These are phyloP conservation scores for Colletotrichum noveboracense DNA, from an alignment of 2,329 filamentous ascomycete species.

Conservation along the genomic window DNA sequence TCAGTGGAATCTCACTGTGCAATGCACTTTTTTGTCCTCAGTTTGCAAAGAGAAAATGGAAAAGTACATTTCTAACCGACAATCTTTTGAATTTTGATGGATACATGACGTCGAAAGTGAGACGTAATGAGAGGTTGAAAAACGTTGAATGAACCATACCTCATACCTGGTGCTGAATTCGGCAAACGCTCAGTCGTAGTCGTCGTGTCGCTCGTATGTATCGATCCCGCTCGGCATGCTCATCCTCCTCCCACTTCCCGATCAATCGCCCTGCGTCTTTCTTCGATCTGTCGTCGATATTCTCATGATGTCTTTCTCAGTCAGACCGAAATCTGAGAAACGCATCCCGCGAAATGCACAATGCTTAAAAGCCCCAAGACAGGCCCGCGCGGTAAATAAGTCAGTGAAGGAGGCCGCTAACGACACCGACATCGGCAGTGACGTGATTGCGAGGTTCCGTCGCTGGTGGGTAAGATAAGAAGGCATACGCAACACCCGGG, in stretches of 20 bases:
- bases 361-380: not conserved
- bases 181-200: not conserved
- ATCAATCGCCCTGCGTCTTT: not conserved
- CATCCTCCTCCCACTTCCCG: not conserved
- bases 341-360: not conserved
- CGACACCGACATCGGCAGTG: conserved; percentile 21
- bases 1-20: not conserved
- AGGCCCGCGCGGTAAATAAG: not conserved
- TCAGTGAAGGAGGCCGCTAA: not conserved
- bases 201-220: not conserved
- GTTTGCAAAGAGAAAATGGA: not conserved
- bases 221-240: not conserved
- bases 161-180: not conserved
- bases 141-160: not conserved
- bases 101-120: not conserved
- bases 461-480: conserved; percentile 14
- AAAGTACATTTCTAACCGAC: not conserved
- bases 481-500: conserved; percentile 9
- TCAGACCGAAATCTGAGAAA: not conserved
- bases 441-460: conserved; percentile 19
- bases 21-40: not conserved
- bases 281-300: not conserved
- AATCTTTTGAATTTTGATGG: not conserved
- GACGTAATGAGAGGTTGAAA: not conserved
- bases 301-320: not conserved